Evolutionary conservation across 345 rosid genomes (phyloP).

Genomic region (Stellera chamaejasme): DNA sequence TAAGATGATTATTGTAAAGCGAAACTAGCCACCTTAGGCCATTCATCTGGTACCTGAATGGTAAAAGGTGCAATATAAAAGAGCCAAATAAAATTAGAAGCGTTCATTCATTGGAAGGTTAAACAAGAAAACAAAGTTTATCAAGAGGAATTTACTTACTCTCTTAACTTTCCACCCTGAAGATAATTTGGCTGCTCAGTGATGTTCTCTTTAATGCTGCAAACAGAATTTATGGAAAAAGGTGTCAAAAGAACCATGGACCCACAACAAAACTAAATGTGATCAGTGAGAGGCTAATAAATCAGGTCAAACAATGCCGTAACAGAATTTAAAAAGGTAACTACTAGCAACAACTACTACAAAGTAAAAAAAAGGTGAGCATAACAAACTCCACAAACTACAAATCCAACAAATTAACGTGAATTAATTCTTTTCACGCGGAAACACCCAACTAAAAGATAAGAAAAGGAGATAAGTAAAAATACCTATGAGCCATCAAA

Average conservation of each 20-base stretch:
- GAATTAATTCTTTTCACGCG: too few relatives aligned
- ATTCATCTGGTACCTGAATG: slow-evolving; percentile 85
- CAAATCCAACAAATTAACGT: too few relatives aligned
- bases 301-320: not conserved
- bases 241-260: not conserved
- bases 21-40: slow-evolving; percentile 93
- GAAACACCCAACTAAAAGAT: not conserved
- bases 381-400: too few relatives aligned
- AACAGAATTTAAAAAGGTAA: not conserved
- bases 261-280: not conserved
- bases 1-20: slow-evolving; percentile 75
- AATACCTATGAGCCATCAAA: slow-evolving; percentile 91
- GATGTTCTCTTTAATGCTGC: slow-evolving; percentile 82
- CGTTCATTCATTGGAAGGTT: too few relatives aligned
- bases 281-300: not conserved
- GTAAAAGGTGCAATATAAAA: slow-evolving; percentile 14
- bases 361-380: not conserved
- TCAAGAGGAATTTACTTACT: slow-evolving; percentile 41
- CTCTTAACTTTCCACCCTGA: slow-evolving; percentile 80
- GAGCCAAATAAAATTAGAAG: not conserved
- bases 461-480: not conserved
- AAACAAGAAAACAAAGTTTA: too few relatives aligned
- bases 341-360: not conserved
- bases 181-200: slow-evolving; percentile 72
- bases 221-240: slow-evolving; percentile 12